Base-by-base conservation (phyloP, 345 rosid genomes). In the Euphorbia lathyris region DNA sequence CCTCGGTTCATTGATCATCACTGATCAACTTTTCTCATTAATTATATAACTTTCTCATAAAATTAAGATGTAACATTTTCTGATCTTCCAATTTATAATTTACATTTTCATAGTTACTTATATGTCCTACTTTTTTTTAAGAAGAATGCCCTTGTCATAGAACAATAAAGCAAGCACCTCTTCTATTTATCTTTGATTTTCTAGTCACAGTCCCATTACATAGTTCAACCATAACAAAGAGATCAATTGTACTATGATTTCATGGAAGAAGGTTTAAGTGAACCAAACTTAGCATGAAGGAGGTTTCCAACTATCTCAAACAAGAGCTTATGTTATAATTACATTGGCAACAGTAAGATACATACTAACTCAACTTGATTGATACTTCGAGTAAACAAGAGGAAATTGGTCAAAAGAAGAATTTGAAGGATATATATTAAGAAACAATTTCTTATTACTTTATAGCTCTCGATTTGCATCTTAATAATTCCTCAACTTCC, bases 161-260 rank as follows among this genome's bases (percentile, higher is more conserved):
- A 7, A 58, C 25, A 58, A 30, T 16, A 58, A 58, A 29, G 40
- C 34, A 58, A 25, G 34, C 34, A 58, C n/a, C 63, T 16, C 63
- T 16, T 29, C n/a, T 58, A n/a, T 29, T 58, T 40, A 58, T 58
- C 38, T 58, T 58, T 58, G 40, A 29, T 27, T 58, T 27, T 58
- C 14, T 16, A 58, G 40, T 8, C 40, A 58, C 40, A 58, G 16
- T 29, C 23, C 20, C 22, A 12, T 29, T n/a, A 11, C 38, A 13
- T 58, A 16, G 36, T 29, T 50, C 62, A 58, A 16, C 36, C n/a
- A n/a, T n/a, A n/a, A n/a, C n/a, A n/a, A n/a, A n/a, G n/a, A n/a
- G n/a, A n/a, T n/a, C n/a, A n/a, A n/a, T n/a, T 3, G n/a, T 29
- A 58, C 27, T 58, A 26, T 29, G 34, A 29, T 26, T 58, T 58